Conservation (phyloP, 2,329 filamentous ascomycete species). For the Orbilia oligospora region DNA sequence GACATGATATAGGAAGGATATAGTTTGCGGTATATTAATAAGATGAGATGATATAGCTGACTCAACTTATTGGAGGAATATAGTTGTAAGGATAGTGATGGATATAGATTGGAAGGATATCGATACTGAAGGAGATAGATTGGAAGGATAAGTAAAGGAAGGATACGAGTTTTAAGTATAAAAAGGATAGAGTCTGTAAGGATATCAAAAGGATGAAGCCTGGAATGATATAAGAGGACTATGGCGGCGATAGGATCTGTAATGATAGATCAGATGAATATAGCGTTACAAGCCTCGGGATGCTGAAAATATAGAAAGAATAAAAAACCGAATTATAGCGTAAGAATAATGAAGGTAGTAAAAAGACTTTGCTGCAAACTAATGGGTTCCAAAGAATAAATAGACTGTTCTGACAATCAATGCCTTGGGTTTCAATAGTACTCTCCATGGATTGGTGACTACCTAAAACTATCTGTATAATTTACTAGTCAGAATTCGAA, state of each 20-base stretch:
- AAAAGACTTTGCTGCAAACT: too few species aligned
- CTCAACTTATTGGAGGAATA: neutral
- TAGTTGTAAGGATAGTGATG: neutral
- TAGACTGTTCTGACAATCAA: too few species aligned
- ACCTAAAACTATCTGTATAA: neutral
- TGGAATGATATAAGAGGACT: neutral
- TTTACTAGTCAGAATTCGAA: neutral
- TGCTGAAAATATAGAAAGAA: neutral
- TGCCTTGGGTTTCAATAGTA: too few species aligned
- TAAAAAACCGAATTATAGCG: neutral
- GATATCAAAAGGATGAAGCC: neutral
- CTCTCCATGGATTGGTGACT: too few species aligned
- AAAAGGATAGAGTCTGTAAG: neutral
- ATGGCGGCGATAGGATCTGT: neutral
- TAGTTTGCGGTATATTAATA: too few species aligned
- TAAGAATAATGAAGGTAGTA: too few species aligned
- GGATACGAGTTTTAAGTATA: neutral
- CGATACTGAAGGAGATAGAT: too few species aligned
- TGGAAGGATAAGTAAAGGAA: neutral
- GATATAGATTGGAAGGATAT: neutral
- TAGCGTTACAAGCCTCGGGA: too few species aligned
- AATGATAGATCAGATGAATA: constrained; percentile 26
- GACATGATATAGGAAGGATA: too few species aligned
- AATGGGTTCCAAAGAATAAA: too few species aligned
- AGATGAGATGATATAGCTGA: too few species aligned